phyloP scores from a whole-genome alignment of 352 stramenopile species.

The Phytophthora ohioensis region DNA sequence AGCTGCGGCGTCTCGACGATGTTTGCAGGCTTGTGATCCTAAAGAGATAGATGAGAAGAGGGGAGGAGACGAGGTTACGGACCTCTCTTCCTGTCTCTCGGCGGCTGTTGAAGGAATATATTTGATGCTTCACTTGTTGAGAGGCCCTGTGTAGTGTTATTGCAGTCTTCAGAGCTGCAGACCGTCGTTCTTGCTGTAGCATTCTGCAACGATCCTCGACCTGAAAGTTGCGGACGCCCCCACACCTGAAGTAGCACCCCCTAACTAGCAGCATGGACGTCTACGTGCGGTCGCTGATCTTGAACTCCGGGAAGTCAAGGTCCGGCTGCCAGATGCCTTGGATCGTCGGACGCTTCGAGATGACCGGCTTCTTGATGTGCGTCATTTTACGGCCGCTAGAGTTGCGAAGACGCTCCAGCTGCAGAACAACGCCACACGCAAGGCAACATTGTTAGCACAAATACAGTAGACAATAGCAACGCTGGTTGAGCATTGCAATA shows the following conservation, averaged over 20 bases:
- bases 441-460: slow-evolving; percentile 4
- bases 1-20: slow-evolving; percentile 23
- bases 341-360: slow-evolving; percentile 82
- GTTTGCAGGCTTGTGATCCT: slow-evolving; percentile 13
- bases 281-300: slow-evolving; percentile 74
- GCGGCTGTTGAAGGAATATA: slow-evolving; percentile 50
- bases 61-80: slow-evolving; percentile 6
- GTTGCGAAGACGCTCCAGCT: slow-evolving; percentile 87
- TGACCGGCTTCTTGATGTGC: slow-evolving; percentile 83
- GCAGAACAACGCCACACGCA: slow-evolving; percentile 2
- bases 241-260: slow-evolving; percentile 7
- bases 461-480: not conserved
- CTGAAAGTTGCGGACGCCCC: too few species aligned
- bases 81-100: slow-evolving; percentile 18
- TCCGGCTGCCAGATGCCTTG: slow-evolving; percentile 91
- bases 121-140: slow-evolving; percentile 49
- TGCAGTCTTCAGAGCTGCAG: slow-evolving; percentile 13
- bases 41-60: slow-evolving; percentile 35
- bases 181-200: not conserved
- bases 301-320: slow-evolving; percentile 87
- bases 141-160: slow-evolving; percentile 18
- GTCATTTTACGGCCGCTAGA: slow-evolving; percentile 92
- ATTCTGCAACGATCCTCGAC: too few species aligned
- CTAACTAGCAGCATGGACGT: slow-evolving; percentile 18
- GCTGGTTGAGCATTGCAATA: not conserved